Evolutionary conservation across 140 eudicot species (phyloP), one percentile per base, ranked within the genome.

Genomic region (Cichorium intybus): DNA sequence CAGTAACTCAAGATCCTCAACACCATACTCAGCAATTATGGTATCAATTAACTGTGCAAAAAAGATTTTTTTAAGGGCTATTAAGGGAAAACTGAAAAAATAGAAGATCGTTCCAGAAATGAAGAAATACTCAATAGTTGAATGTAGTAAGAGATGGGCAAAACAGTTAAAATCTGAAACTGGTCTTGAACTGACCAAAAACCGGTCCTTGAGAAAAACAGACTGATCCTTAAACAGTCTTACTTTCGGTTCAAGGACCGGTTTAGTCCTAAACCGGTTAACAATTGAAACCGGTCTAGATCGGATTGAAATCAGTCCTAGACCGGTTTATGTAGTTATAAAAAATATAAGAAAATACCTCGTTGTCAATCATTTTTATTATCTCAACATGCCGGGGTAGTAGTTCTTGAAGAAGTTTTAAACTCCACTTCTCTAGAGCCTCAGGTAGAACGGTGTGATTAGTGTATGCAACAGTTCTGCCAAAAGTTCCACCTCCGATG

Each of bases 391-490:
- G 95, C 17, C 90, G 83, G 70, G 92, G 95, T 70, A 87, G 95
- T 70, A 87, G 68, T 75, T 78, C 67, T 33, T 74, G 77, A 20
- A 87, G 63, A 75, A 87, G 88, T 33, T 62, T 73, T 24, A 80
- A 79, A 74, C 88, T 84, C 95, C 91, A 84, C 62, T 87, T 87
- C 73, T 87, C 95, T 54, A 87, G 54, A 46, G 92, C 95, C 78
- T 87, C 95, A 0, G 95, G 95, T 41, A 87, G 71, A 72, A 87
- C 92, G 34, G 95, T 87, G 77, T 87, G 91, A 73, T 87, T 87
- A 7, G 95, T 87, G 61, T 87, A 87, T 63, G 95, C 91, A 10
- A 84, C 92, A 45, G 91, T 84, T 64, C 95, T 83, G 84, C 27
- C 46, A 70, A 12, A 74, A 22, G 51, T 37, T 55, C 21, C 59